These are phyloP conservation scores for Apiospora pterosperma DNA, from an alignment of 2,329 filamentous ascomycete species.

Conservation along the genomic window DNA sequence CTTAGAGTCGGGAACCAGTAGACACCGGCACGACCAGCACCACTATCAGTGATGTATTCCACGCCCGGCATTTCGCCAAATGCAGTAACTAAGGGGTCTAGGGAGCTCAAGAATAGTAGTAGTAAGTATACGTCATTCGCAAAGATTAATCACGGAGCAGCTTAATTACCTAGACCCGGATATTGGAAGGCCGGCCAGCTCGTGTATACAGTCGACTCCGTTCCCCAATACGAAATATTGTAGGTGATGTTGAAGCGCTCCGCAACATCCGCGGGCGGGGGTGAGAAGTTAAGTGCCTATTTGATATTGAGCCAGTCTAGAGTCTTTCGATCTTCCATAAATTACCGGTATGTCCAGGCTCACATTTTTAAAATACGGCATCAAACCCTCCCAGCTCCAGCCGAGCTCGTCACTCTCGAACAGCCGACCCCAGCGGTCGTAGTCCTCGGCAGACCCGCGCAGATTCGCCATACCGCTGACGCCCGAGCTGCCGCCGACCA, in stretches of 20 bases:
- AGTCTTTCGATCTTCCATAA: too few relatives aligned
- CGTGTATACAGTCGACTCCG: conserved; percentile 31
- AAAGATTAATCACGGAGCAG: not conserved
- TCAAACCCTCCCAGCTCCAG: conserved; percentile 28
- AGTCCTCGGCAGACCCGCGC: conserved; percentile 24
- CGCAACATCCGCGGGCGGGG: conserved; percentile 18
- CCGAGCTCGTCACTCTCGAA: conserved; percentile 33
- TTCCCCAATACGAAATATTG: conserved; percentile 34
- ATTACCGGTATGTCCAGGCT: too few relatives aligned
- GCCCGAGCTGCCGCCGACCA: conserved; percentile 25
- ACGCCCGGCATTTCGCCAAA: conserved; percentile 35
- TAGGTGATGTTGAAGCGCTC: conserved; percentile 28
- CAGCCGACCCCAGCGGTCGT: conserved; percentile 31
- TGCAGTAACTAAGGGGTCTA: conserved; percentile 29
- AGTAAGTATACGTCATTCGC: not conserved
- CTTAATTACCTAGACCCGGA: conserved; percentile 26
- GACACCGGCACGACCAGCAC: conserved; percentile 34
- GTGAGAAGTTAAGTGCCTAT: conserved; percentile 19
- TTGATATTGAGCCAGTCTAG: too few relatives aligned
- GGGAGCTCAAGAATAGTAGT: not conserved
- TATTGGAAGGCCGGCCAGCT: conserved; percentile 37
- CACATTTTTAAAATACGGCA: conserved; percentile 31
- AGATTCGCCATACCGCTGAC: conserved; percentile 28
- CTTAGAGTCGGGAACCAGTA: conserved; percentile 39
- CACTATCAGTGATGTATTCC: conserved; percentile 34